Conservation (phyloP, 305 asterid genomes). For the Plantago coronopus region DNA sequence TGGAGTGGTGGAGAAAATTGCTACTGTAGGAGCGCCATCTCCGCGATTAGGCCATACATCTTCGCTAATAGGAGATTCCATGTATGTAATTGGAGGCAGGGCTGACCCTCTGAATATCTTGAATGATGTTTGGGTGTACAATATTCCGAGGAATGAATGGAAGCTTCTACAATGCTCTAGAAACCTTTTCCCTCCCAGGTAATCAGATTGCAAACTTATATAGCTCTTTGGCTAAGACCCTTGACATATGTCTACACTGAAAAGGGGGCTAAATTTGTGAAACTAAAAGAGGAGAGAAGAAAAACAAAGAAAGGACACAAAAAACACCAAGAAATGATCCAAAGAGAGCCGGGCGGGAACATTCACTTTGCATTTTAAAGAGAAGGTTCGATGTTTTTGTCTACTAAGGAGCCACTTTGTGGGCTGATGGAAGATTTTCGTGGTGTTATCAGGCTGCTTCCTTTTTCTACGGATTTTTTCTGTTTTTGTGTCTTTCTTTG, state of each 20-base stretch:
- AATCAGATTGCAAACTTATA: constrained; percentile 21
- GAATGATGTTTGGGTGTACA: constrained; percentile 83
- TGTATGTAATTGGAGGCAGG: constrained; percentile 90
- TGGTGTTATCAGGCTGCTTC: too few species aligned
- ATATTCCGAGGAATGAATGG: constrained; percentile 52
- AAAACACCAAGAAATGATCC: too few species aligned
- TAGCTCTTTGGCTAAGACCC: constrained; percentile 1
- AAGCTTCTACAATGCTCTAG: constrained; percentile 66
- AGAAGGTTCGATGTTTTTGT: too few species aligned
- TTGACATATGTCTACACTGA: too few species aligned
- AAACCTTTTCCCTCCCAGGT: constrained; percentile 68
- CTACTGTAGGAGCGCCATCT: constrained; percentile 55
- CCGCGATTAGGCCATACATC: constrained; percentile 90
- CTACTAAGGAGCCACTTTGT: too few species aligned
- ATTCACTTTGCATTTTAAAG: too few species aligned
- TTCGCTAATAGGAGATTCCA: constrained; percentile 52
- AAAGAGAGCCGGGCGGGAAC: too few species aligned
- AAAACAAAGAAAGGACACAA: too few species aligned
- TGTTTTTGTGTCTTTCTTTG: too few species aligned
- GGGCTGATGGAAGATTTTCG: too few species aligned
- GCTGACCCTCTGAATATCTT: constrained; percentile 74
- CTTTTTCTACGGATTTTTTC: too few species aligned
- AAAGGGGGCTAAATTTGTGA: background rate
- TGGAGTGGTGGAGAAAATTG: constrained; percentile 46
- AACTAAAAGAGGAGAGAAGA: too few species aligned